These are phyloP conservation scores for Rosellinia necatrix DNA, from an alignment of 2,329 filamentous ascomycete genomes.

Conservation along the genomic window DNA sequence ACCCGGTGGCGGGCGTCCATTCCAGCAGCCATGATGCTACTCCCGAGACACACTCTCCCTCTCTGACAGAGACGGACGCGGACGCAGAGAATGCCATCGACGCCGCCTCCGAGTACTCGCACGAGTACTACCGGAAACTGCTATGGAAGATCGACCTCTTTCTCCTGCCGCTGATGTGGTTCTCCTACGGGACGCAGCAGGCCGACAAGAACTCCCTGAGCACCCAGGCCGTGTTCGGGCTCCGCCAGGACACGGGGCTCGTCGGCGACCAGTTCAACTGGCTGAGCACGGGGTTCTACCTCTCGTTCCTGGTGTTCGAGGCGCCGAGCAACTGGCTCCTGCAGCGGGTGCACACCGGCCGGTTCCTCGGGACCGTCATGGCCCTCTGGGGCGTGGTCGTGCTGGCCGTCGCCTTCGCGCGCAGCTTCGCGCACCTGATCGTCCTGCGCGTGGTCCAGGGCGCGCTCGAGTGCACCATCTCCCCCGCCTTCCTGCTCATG, in stretches of 20 bases:
- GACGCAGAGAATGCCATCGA: background rate
- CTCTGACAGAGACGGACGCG: background rate
- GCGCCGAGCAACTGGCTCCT: slow-evolving; percentile 39
- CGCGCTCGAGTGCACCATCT: slow-evolving; percentile 39
- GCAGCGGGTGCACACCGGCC: slow-evolving; percentile 44
- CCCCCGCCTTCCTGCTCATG: slow-evolving; percentile 40
- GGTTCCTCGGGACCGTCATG: slow-evolving; percentile 44
- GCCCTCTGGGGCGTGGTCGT: slow-evolving; percentile 40
- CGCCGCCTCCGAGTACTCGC: slow-evolving; percentile 18
- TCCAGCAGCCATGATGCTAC: background rate
- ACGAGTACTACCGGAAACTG: slow-evolving; percentile 35
- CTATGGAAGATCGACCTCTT: slow-evolving; percentile 40
- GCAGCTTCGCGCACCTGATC: slow-evolving; percentile 40
- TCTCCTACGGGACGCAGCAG: slow-evolving; percentile 38
- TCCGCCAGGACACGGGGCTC: slow-evolving; percentile 38
- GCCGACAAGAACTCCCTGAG: slow-evolving; percentile 40
- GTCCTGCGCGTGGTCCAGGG: slow-evolving; percentile 39
- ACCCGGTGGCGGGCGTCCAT: no score
- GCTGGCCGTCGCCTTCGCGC: slow-evolving; percentile 37
- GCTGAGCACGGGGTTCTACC: slow-evolving; percentile 40
- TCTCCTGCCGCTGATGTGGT: slow-evolving; percentile 41
- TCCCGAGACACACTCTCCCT: background rate
- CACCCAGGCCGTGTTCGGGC: slow-evolving; percentile 39
- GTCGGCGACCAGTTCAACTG: slow-evolving; percentile 41
- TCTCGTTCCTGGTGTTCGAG: slow-evolving; percentile 39